phyloP scores from a whole-genome alignment of 176 grass and related monocot species.

The Oryza meyeriana region DNA sequence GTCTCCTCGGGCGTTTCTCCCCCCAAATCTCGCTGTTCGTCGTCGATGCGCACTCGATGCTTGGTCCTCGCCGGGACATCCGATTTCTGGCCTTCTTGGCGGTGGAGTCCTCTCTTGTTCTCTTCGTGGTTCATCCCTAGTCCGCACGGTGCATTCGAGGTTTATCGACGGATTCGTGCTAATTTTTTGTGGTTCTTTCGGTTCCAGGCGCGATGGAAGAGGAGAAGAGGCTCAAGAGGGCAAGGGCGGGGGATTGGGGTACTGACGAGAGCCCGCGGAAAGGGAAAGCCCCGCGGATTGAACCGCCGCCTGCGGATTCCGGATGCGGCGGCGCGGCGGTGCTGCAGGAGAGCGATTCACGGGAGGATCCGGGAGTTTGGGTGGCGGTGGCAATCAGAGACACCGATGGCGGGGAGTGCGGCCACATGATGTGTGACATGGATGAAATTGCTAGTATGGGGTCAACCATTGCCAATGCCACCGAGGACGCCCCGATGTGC shows the following conservation, averaged over 20 bases:
- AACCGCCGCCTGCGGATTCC: no score
- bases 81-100: no score
- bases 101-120: no score
- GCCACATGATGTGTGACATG: constrained; percentile 32
- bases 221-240: constrained; percentile 9
- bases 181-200: neutral
- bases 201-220: constrained; percentile 35
- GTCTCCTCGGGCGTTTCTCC: no score
- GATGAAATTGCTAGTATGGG: constrained; percentile 31
- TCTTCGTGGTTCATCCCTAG: neutral
- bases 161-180: neutral
- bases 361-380: no score
- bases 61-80: no score
- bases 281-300: neutral
- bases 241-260: neutral
- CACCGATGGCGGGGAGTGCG: constrained; percentile 30
- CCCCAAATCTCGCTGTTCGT: no score
- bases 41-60: no score
- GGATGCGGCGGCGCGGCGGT: no score
- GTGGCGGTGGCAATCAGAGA: neutral
- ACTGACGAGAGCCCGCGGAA: constrained; percentile 15
- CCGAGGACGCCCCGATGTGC: constrained; percentile 20
- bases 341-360: no score
- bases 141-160: neutral
- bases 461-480: no score